A percentile compares a stretch with the other conserved stretches of the same genome.
Evolutionary conservation across 441 rosid species (phyloP).

Genomic region (Oxalis stricta): DNA sequence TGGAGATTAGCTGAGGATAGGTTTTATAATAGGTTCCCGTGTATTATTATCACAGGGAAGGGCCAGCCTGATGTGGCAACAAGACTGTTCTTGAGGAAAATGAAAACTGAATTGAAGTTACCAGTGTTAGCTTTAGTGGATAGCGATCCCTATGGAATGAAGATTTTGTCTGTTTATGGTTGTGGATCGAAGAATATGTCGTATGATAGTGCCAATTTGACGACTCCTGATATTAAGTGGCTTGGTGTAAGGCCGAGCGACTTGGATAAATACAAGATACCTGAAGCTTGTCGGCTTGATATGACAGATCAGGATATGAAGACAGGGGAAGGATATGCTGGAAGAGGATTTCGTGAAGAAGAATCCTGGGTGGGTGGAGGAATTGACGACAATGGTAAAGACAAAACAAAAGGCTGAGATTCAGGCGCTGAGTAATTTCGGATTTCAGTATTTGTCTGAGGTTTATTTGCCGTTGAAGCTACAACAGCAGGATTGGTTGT

Average conservation of each 20-base stretch:
- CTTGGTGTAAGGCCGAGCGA: conserved; percentile 88
- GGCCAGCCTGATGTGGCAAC: conserved; percentile 98
- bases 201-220: conserved; percentile 83
- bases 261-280: conserved; percentile 81
- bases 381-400: conserved; percentile 88
- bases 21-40: conserved; percentile 87
- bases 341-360: conserved; percentile 98
- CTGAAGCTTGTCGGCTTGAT: conserved; percentile 85
- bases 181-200: conserved; percentile 99
- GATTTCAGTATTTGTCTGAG: conserved; percentile 90
- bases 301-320: conserved; percentile 98
- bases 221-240: conserved; percentile 96
- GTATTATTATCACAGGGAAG: conserved; percentile 83
- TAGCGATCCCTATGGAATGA: conserved; percentile 89
- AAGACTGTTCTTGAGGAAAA: conserved; percentile 79
- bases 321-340: conserved; percentile 83
- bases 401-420: conserved; percentile 96
- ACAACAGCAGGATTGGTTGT: conserved; percentile 98
- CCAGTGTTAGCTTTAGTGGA: conserved; percentile 94
- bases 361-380: conserved; percentile 96
- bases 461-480: conserved; percentile 90
- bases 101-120: conserved; percentile 83
- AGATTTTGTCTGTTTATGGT: conserved; percentile 87
- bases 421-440: conserved; percentile 91
- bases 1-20: conserved; percentile 87